phyloP scores from a whole-genome alignment of 805 yeast species.

The Kluyveromyces aestuarii region DNA sequence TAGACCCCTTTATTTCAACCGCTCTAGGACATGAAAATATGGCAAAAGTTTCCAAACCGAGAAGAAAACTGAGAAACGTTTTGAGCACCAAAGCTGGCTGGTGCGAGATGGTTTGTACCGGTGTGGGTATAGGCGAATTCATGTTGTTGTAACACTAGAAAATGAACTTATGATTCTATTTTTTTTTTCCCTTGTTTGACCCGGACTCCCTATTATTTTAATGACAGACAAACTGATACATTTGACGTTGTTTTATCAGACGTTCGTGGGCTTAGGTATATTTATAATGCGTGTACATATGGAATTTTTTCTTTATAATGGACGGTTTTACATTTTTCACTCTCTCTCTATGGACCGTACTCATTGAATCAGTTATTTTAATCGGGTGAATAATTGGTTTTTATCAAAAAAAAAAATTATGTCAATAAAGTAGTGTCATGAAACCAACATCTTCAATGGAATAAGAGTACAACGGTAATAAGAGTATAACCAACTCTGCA shows the following conservation, averaged over 20 bases:
- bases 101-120: constrained; percentile 27
- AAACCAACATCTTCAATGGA: no score
- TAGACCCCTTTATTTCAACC: constrained; percentile 8
- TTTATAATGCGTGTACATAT: neutral
- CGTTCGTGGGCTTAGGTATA: neutral
- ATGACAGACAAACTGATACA: no score
- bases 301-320: neutral
- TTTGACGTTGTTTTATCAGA: no score
- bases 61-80: constrained; percentile 11
- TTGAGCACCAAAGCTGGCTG: constrained; percentile 27
- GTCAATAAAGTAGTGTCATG: no score
- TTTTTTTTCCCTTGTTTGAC: neutral
- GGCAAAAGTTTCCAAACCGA: constrained; percentile 34
- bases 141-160: constrained; percentile 19
- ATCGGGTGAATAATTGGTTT: no score
- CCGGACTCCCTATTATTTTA: neutral
- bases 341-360: neutral
- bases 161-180: constrained; percentile 2
- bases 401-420: no score
- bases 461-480: neutral
- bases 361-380: no score
- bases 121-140: constrained; percentile 26
- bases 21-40: neutral
- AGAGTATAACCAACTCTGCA: no score
- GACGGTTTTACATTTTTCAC: neutral